Conservation (phyloP, 768 basidiomycete species). For the Rhodocollybia butyracea region DNA sequence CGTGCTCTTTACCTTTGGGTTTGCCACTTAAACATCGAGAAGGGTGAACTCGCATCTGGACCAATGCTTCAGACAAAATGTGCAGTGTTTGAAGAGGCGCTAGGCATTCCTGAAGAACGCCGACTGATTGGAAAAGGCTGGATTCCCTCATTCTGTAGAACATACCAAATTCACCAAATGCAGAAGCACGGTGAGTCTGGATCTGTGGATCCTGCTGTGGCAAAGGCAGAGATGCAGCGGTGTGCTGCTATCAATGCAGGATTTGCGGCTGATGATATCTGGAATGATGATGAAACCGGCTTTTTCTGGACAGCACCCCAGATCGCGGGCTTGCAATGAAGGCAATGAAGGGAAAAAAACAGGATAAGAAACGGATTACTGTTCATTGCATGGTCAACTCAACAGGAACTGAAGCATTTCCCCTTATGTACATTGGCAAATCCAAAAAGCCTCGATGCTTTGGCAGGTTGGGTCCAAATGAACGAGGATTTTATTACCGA, state of each 20-base stretch:
- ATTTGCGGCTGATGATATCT: background rate
- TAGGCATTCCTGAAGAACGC: no score
- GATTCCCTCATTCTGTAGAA: no score
- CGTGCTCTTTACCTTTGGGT: slow-evolving; percentile 28
- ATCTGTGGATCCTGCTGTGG: no score
- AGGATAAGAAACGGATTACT: slow-evolving; percentile 14
- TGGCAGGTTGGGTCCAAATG: slow-evolving; percentile 17
- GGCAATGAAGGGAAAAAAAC: slow-evolving; percentile 18
- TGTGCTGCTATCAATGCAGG: background rate
- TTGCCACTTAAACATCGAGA: slow-evolving; percentile 23
- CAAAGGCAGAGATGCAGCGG: no score
- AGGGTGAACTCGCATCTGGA: background rate
- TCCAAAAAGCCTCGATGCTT: slow-evolving; percentile 26
- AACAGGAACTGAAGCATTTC: background rate
- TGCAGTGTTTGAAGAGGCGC: background rate
- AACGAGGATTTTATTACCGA: slow-evolving; percentile 31
- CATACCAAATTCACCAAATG: no score
- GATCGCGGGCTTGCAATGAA: slow-evolving; percentile 17
- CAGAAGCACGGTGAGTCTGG: no score
- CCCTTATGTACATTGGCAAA: slow-evolving; percentile 25
- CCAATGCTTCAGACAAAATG: background rate
- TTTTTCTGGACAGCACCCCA: slow-evolving; percentile 6
- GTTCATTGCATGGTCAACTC: slow-evolving; percentile 3
- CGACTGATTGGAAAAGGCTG: no score
- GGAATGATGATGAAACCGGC: background rate